Evolutionary conservation across 1,284 basidiomycete species (phyloP).

Genomic region (Ceratobasidium sp.): DNA sequence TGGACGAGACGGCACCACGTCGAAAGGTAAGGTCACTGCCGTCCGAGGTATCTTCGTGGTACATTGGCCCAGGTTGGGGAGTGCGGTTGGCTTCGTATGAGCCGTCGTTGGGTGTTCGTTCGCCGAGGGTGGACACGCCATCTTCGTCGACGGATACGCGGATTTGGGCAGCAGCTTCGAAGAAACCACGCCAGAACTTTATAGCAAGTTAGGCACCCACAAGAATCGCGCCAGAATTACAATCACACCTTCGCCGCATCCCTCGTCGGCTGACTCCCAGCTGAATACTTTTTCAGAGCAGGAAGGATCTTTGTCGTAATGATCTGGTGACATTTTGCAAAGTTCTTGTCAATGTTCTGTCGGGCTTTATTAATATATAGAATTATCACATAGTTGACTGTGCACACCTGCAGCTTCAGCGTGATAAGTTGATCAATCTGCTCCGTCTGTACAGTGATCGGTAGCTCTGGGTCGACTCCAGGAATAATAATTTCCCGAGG

Average conservation of each 20-base stretch:
- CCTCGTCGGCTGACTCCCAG: slow-evolving; percentile 85
- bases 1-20: slow-evolving; percentile 75
- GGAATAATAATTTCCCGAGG: slow-evolving; percentile 73
- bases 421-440: slow-evolving; percentile 97
- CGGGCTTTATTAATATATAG: slow-evolving; percentile 50
- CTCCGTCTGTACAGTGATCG: slow-evolving; percentile 86
- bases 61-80: slow-evolving; percentile 51
- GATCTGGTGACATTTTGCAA: slow-evolving; percentile 89
- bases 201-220: not conserved
- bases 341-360: slow-evolving; percentile 93
- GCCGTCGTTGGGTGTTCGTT: slow-evolving; percentile 32
- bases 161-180: slow-evolving; percentile 89
- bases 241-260: slow-evolving; percentile 82
- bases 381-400: not conserved
- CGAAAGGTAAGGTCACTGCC: slow-evolving; percentile 76
- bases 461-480: slow-evolving; percentile 77
- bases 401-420: slow-evolving; percentile 77
- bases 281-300: slow-evolving; percentile 87
- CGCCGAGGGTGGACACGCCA: slow-evolving; percentile 58
- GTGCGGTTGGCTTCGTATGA: slow-evolving; percentile 58
- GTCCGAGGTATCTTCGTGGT: slow-evolving; percentile 59
- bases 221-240: not conserved
- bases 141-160: slow-evolving; percentile 79
- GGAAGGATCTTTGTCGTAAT: slow-evolving; percentile 85
- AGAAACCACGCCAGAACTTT: slow-evolving; percentile 96